These are phyloP conservation scores for Allantophomopsis cytisporea DNA, from an alignment of 2,329 filamentous ascomycete species.

Conservation along the genomic window DNA sequence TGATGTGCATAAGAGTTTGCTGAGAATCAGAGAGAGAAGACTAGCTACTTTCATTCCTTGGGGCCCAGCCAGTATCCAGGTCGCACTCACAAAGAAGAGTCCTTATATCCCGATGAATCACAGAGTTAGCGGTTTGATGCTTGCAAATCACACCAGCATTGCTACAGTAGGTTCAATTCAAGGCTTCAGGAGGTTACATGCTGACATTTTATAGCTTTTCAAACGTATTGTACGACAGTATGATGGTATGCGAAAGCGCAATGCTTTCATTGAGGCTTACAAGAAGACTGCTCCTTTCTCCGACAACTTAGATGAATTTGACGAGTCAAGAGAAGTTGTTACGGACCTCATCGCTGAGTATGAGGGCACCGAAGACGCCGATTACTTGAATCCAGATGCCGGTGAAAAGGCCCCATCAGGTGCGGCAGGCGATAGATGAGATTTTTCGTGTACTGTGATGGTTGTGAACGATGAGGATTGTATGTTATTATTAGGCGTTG, in stretches of 20 bases:
- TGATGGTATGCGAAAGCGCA: constrained; percentile 86
- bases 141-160: constrained; percentile 96
- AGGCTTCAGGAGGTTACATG: background rate
- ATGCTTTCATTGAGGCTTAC: constrained; percentile 92
- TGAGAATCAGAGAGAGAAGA: constrained; percentile 87
- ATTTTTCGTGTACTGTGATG: too few species aligned
- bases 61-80: constrained; percentile 95
- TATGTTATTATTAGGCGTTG: too few species aligned
- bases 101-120: constrained; percentile 92
- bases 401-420: constrained; percentile 10
- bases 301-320: constrained; percentile 86
- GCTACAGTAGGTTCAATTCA: constrained; percentile 49
- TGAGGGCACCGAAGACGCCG: constrained; percentile 81
- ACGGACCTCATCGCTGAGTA: constrained; percentile 88
- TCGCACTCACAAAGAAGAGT: constrained; percentile 90
- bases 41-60: constrained; percentile 96
- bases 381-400: constrained; percentile 63
- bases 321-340: constrained; percentile 86
- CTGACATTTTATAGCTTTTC: constrained; percentile 47
- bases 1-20: constrained; percentile 93
- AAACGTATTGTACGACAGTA: constrained; percentile 89
- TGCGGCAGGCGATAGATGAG: constrained; percentile 13
- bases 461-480: too few species aligned
- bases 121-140: constrained; percentile 90
- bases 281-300: constrained; percentile 91